Evolutionary conservation across 768 basidiomycete genomes (phyloP).

Genomic region (Tremella fuciformis): DNA sequence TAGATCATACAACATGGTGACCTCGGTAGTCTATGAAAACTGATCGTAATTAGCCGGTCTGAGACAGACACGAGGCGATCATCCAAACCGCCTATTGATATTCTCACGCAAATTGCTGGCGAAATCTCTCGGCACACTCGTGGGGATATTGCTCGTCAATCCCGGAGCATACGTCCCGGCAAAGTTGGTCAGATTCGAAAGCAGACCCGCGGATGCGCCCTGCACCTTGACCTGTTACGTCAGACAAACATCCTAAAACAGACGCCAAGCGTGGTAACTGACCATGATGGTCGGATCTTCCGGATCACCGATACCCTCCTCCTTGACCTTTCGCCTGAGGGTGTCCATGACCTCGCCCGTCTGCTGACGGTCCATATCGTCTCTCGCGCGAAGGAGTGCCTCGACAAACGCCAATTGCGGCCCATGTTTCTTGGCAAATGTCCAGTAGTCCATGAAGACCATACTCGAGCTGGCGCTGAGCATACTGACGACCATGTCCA

Average conservation of each 20-base stretch:
- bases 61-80: not conserved
- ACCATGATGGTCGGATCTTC: conserved; percentile 52
- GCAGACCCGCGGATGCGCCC: conserved; percentile 24
- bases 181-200: conserved; percentile 36
- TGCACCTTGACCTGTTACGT: conserved; percentile 31
- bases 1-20: too few relatives aligned
- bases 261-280: conserved; percentile 12
- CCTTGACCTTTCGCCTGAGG: conserved; percentile 85
- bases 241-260: not conserved
- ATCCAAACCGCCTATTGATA: not conserved
- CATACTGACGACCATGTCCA: conserved; percentile 77
- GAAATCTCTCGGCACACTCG: conserved; percentile 4
- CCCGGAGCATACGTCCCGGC: conserved; percentile 29
- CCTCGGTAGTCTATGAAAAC: too few relatives aligned
- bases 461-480: conserved; percentile 83
- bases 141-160: conserved; percentile 19
- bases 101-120: conserved; percentile 5
- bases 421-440: conserved; percentile 87
- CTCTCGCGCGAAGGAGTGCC: conserved; percentile 78
- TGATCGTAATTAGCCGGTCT: too few relatives aligned
- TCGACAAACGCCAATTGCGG: conserved; percentile 91
- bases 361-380: conserved; percentile 83
- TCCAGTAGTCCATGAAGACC: conserved; percentile 88
- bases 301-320: conserved; percentile 59
- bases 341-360: conserved; percentile 91